These are phyloP conservation scores for Austroboletus festivus DNA, from an alignment of 768 basidiomycete species.

Conservation along the genomic window DNA sequence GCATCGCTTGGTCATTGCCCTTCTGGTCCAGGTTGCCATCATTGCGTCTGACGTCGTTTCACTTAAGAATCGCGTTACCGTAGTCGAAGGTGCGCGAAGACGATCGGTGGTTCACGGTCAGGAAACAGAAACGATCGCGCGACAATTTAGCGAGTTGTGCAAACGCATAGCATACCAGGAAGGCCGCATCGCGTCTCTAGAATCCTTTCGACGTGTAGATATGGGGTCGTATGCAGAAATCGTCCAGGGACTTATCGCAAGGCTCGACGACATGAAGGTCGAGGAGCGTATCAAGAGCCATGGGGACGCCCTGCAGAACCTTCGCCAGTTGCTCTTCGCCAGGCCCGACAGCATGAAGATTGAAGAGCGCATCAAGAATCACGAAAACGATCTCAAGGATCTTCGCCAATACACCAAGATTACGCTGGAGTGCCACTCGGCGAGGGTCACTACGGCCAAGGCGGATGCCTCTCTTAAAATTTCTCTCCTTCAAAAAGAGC, in stretches of 20 bases:
- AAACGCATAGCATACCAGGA: slow-evolving; percentile 12
- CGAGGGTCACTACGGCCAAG: slow-evolving; percentile 12
- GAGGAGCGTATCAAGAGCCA: slow-evolving; percentile 4
- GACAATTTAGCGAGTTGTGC: slow-evolving; percentile 8
- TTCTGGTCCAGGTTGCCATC: slow-evolving; percentile 3
- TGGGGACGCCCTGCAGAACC: too few relatives aligned
- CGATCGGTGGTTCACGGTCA: neutral
- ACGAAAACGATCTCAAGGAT: slow-evolving; percentile 2
- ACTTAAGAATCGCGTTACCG: slow-evolving; percentile 17
- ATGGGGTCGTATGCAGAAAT: slow-evolving; percentile 1
- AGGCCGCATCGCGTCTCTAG: slow-evolving; percentile 7
- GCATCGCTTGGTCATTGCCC: slow-evolving; percentile 1
- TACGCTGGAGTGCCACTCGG: slow-evolving; percentile 13
- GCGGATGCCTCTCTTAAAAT: slow-evolving; percentile 18
- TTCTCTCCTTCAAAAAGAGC: slow-evolving; percentile 13
- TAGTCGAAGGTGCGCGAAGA: slow-evolving; percentile 8
- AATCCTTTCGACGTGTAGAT: slow-evolving; percentile 7
- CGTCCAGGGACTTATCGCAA: slow-evolving; percentile 13
- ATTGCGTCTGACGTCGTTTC: slow-evolving; percentile 12
- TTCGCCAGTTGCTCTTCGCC: too few relatives aligned
- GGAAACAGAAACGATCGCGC: slow-evolving; percentile 5
- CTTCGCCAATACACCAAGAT: slow-evolving; percentile 6
- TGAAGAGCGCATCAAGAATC: slow-evolving; percentile 4
- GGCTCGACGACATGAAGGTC: slow-evolving; percentile 2
- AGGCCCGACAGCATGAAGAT: slow-evolving; percentile 4